These are phyloP conservation scores for Jimgerdemannia flammicorona DNA, from an alignment of 192 early-diverging fungal species.

Conservation along the genomic window DNA sequence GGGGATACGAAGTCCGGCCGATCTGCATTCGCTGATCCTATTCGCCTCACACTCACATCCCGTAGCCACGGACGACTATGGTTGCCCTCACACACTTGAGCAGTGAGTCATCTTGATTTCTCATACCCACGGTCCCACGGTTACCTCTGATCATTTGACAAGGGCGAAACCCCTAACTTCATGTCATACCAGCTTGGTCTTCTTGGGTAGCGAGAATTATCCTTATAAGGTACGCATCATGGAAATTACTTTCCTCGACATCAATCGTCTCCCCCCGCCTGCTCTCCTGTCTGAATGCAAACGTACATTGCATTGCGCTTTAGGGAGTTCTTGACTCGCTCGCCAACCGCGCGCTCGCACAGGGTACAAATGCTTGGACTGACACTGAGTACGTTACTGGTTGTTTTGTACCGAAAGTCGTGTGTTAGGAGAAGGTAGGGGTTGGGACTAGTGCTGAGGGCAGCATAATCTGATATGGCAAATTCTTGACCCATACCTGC, in stretches of 20 bases:
- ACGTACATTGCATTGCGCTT: not conserved
- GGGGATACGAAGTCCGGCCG: too few relatives aligned
- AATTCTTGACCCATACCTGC: not conserved
- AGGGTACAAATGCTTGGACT: slow-evolving; percentile 66
- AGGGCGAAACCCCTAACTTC: slow-evolving; percentile 2
- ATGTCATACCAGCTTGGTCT: slow-evolving; percentile 41
- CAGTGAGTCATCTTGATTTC: slow-evolving; percentile 34
- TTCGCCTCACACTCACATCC: slow-evolving; percentile 10
- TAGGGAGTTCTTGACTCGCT: slow-evolving; percentile 62
- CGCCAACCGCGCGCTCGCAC: slow-evolving; percentile 54
- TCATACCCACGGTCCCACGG: not conserved
- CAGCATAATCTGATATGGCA: not conserved
- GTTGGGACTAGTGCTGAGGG: not conserved
- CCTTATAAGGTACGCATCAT: slow-evolving; percentile 44
- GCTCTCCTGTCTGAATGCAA: not conserved
- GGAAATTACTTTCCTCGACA: slow-evolving; percentile 1
- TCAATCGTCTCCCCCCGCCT: too few relatives aligned
- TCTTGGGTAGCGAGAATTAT: slow-evolving; percentile 57
- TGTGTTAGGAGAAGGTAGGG: not conserved
- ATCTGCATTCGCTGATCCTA: slow-evolving; percentile 3
- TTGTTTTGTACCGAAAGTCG: not conserved
- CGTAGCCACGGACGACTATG: slow-evolving; percentile 53
- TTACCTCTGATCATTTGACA: not conserved
- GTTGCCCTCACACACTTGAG: slow-evolving; percentile 56
- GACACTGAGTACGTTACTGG: slow-evolving; percentile 33